A percentile compares a stretch with the other conserved stretches of the same genome.
Conservation (phyloP, 345 rosid genomes). For the Pistacia atlantica region DNA sequence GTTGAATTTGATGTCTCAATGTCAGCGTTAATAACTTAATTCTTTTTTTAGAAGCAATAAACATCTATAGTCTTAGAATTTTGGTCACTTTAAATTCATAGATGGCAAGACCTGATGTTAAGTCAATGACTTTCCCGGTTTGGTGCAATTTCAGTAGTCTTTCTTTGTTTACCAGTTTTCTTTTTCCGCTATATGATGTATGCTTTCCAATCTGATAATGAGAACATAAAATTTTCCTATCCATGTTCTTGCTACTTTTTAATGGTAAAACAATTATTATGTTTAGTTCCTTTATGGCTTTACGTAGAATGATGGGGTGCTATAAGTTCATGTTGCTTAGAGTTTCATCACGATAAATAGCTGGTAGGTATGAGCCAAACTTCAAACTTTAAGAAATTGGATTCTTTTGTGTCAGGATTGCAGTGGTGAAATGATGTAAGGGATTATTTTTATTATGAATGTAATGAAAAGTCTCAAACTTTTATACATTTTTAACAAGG, state of each 20-base stretch:
- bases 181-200: not conserved
- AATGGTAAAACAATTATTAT: not conserved
- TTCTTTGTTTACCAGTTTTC: not conserved
- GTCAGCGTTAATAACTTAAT: not conserved
- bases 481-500: not conserved
- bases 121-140: not conserved
- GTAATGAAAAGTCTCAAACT: not conserved
- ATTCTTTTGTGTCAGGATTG: not conserved
- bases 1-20: not conserved
- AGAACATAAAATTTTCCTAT: not conserved
- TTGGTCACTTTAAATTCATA: not conserved
- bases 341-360: not conserved
- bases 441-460: not conserved
- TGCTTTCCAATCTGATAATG: not conserved
- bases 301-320: not conserved
- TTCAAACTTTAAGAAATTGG: slow-evolving; percentile 1
- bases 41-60: not conserved
- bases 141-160: not conserved
- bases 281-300: not conserved
- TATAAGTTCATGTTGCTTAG: not conserved
- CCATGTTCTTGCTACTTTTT: not conserved
- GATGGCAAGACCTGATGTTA: slow-evolving; percentile 1
- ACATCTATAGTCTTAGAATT: not conserved
- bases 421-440: not conserved
- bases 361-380: not conserved